These are phyloP conservation scores for Suillus discolor DNA, from an alignment of 768 basidiomycete species.

Conservation along the genomic window DNA sequence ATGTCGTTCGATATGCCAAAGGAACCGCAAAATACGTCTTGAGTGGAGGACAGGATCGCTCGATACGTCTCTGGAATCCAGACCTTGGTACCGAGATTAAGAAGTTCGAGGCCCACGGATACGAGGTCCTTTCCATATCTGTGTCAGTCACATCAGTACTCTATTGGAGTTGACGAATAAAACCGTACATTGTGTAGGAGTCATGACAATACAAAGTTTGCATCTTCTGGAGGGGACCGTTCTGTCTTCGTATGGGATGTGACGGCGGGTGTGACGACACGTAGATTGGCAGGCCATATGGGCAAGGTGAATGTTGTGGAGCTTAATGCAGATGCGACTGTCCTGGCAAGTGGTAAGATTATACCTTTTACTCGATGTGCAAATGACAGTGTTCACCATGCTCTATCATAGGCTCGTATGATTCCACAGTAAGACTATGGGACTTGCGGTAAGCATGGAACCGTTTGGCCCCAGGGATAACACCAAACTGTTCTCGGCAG, in stretches of 20 bases:
- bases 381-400: background rate
- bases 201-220: constrained; percentile 93
- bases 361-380: background rate
- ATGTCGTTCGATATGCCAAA: constrained; percentile 90
- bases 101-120: constrained; percentile 87
- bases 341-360: constrained; percentile 80
- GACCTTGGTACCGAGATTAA: constrained; percentile 87
- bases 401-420: constrained; percentile 75
- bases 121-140: constrained; percentile 89
- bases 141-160: constrained; percentile 57
- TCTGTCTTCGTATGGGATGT: constrained; percentile 97
- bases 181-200: constrained; percentile 47
- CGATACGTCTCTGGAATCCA: constrained; percentile 91
- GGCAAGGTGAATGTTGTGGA: constrained; percentile 89
- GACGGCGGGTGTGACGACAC: constrained; percentile 77
- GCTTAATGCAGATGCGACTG: constrained; percentile 85
- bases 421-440: constrained; percentile 90
- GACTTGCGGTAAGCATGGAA: constrained; percentile 69
- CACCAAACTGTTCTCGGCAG: constrained; percentile 35
- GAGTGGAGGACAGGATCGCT: constrained; percentile 92
- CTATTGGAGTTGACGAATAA: background rate
- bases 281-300: constrained; percentile 87
- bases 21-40: constrained; percentile 87
- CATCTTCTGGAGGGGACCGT: constrained; percentile 91
- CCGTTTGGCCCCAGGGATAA: background rate